Conservation (phyloP, 129 eudicot species). For the Arctium minus region DNA sequence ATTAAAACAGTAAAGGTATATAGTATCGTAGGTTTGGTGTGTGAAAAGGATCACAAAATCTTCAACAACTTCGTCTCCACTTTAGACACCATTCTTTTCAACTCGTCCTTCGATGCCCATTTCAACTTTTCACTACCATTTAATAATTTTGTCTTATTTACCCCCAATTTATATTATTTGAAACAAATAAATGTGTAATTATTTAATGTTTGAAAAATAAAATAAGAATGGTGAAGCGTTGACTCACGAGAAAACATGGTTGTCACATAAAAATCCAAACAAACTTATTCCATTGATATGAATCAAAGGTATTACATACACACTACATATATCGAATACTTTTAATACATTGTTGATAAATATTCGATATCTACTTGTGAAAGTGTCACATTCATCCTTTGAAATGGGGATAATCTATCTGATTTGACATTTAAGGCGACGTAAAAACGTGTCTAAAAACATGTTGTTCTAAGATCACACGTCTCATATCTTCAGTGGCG, state of each 20-base stretch:
- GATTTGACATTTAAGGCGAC: no score
- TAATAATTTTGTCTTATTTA: not conserved
- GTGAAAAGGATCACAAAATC: constrained; percentile 21
- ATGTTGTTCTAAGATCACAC: no score
- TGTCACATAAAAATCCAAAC: not conserved
- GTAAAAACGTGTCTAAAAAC: not conserved
- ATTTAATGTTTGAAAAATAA: not conserved
- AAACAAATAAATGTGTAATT: not conserved
- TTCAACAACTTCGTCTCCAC: constrained; percentile 26
- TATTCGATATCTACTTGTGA: not conserved
- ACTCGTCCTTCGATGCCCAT: constrained; percentile 16
- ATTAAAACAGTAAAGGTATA: not conserved
- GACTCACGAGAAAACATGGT: not conserved
- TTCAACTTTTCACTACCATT: constrained; percentile 6
- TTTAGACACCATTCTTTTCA: constrained; percentile 9
- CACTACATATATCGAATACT: not conserved
- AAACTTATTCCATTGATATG: not conserved
- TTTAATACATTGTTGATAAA: not conserved
- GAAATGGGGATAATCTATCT: no score
- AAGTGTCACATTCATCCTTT: not conserved
- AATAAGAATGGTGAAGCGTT: not conserved
- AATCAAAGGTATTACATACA: not conserved
- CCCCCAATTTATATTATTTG: not conserved
- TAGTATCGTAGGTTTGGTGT: constrained; percentile 1
- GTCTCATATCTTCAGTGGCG: no score